Percentiles rank a stretch among this genome's conserved stretches.
These are phyloP conservation scores for Akanthomyces muscarius DNA, from an alignment of 2,329 filamentous ascomycete species.

Conservation along the genomic window DNA sequence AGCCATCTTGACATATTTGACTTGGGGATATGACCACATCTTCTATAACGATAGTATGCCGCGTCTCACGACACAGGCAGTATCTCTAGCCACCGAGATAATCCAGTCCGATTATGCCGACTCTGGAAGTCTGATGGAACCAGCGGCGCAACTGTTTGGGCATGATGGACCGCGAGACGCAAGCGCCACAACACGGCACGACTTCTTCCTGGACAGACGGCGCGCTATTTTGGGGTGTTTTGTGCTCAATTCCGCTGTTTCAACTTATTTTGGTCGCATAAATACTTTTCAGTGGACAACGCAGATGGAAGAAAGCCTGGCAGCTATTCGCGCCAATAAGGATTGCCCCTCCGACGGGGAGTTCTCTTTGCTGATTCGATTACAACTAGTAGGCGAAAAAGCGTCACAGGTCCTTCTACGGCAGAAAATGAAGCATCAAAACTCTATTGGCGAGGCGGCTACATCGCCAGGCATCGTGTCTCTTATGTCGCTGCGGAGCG, in stretches of 20 bases:
- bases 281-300: background rate
- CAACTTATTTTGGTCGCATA: background rate
- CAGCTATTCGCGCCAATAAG: background rate
- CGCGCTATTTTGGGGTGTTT: conserved; percentile 4
- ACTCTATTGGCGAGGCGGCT: background rate
- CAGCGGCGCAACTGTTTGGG: background rate
- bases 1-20: background rate
- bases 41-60: background rate
- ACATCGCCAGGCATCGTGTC: background rate
- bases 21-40: background rate
- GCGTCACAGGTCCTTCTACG: background rate
- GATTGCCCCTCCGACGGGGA: background rate
- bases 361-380: background rate
- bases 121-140: background rate
- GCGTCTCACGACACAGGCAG: background rate
- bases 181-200: background rate
- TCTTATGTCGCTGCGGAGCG: background rate
- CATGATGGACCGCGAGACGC: background rate
- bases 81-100: background rate
- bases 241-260: conserved; percentile 1
- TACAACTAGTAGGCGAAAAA: background rate
- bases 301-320: conserved; percentile 6
- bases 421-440: background rate
- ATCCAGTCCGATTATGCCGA: background rate
- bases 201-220: background rate